Base-by-base conservation (phyloP, 2,329 filamentous ascomycete species). In the Sarocladium oryzae region DNA sequence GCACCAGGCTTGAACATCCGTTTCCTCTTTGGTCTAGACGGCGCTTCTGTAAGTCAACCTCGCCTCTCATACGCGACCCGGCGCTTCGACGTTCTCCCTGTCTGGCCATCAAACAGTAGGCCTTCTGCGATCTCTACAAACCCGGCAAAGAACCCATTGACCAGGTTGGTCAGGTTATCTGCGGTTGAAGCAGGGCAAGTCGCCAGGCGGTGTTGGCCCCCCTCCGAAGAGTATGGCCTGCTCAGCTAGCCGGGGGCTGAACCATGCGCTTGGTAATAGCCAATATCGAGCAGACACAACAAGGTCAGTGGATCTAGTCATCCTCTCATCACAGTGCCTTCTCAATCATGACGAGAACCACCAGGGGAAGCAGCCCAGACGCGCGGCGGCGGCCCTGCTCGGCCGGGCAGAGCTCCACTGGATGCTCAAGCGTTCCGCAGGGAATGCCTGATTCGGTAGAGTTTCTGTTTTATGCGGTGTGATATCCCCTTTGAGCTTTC, bases 41-140 rank as follows among this genome's bases (percentile, higher is more conserved):
- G 43, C 43, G 43, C 43, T 48, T 48, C 21, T 43, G 2, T 48
- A 33, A 48, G 24, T 48, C 43, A 33, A 33, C 43, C 43, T 48
- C 43, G 43, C 43, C 33, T 48, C 43, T 33, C 24, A 33, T 26
- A 33, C 20, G 28, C 43, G 43, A 48, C 28, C 43, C 28, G 43
- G 43, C 43, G 43, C 43, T 48, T 48, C 43, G 43, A 48, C n/a
- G 10, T 18, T 23, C 18, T 30, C 28, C 33, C 43, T 48, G 43
- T 26, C 43, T 48, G 43, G 43, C 18, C 43, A 20, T 32, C 15
- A 9, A 30, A 6, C 24, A 21, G 20, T 18, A 23, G 18, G 21
- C 43, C 5, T 26, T 13, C 26, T 9, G 11, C 13, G 7, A 13
- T 32, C 43, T 48, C n/a, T 9, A 4, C 4, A 23, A 21, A 33